Conservation (phyloP, 225 moss, liverwort and hornwort species). For the Marchantia polymorpha region DNA sequence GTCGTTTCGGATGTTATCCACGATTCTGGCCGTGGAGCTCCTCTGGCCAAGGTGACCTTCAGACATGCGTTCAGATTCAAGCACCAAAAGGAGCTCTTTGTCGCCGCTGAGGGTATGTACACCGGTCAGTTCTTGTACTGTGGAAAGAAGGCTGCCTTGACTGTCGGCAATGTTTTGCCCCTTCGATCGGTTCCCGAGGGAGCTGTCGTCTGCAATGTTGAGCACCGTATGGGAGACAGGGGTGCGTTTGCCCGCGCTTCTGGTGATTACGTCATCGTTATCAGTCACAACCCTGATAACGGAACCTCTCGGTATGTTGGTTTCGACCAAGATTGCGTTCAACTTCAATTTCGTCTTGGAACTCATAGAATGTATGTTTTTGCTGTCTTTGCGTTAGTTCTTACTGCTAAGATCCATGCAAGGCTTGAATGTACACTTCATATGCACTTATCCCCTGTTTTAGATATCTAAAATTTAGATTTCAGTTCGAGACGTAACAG, state of each 20-base stretch:
- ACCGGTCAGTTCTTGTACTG: constrained; percentile 81
- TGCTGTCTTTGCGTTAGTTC: neutral
- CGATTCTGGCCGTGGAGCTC: constrained; percentile 65
- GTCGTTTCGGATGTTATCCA: constrained; percentile 66
- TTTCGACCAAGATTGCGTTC: neutral
- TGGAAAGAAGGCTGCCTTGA: constrained; percentile 74
- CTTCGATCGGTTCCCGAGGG: constrained; percentile 75
- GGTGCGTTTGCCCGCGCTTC: constrained; percentile 77
- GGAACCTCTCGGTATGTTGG: constrained; percentile 65
- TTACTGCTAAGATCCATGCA: neutral
- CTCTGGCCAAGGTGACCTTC: constrained; percentile 66
- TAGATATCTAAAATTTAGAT: no score
- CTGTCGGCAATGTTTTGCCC: constrained; percentile 77
- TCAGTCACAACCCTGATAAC: constrained; percentile 73
- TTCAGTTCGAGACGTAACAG: no score
- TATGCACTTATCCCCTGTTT: no score
- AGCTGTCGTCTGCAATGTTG: constrained; percentile 84
- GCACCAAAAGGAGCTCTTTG: constrained; percentile 78
- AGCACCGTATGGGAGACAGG: constrained; percentile 79
- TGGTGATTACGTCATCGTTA: constrained; percentile 77
- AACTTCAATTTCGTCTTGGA: neutral
- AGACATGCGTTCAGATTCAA: constrained; percentile 78
- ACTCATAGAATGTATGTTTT: constrained; percentile 23
- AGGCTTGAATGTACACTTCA: no score
- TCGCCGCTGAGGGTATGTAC: constrained; percentile 90